Evolutionary conservation across 139 green algal species (phyloP).

Genomic region (Micractinium conductrix): DNA sequence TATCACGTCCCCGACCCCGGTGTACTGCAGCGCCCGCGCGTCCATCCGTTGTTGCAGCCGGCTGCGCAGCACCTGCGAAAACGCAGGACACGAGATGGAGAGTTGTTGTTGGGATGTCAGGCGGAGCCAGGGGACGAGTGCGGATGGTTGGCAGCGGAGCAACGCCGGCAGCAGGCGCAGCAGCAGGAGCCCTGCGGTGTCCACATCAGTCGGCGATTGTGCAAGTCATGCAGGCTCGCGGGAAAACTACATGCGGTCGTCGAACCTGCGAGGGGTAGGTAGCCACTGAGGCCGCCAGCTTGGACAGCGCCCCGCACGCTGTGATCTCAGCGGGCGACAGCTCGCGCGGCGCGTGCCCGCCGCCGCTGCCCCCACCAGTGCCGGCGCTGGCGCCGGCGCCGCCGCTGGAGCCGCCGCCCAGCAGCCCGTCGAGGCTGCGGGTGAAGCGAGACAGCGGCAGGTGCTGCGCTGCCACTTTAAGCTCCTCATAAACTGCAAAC

Average conservation of each 20-base stretch:
- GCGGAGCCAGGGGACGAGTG: background rate
- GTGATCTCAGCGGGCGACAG: slow-evolving; percentile 61
- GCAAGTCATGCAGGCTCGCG: too few relatives aligned
- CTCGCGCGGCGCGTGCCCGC: background rate
- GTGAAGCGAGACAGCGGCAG: slow-evolving; percentile 2
- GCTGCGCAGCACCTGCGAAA: slow-evolving; percentile 75
- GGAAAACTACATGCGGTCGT: background rate
- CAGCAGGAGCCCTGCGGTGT: too few relatives aligned
- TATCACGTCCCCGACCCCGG: slow-evolving; percentile 61
- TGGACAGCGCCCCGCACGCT: slow-evolving; percentile 80
- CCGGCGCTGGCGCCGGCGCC: background rate
- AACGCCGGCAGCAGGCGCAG: too few relatives aligned
- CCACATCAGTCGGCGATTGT: too few relatives aligned
- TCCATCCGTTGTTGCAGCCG: slow-evolving; percentile 91
- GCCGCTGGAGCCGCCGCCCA: slow-evolving; percentile 3
- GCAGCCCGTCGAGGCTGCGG: background rate
- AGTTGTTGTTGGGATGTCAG: too few relatives aligned
- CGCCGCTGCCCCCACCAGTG: slow-evolving; percentile 3
- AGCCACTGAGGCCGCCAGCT: slow-evolving; percentile 82
- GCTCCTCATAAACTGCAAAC: slow-evolving; percentile 96
- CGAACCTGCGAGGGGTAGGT: slow-evolving; percentile 94
- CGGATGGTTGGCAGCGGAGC: background rate
- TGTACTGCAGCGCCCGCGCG: slow-evolving; percentile 58
- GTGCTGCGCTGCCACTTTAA: slow-evolving; percentile 69
- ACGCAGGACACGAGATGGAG: background rate